Evolutionary conservation across 148 eudicot genomes (phyloP).

Genomic region (Rhododendron henanense): DNA sequence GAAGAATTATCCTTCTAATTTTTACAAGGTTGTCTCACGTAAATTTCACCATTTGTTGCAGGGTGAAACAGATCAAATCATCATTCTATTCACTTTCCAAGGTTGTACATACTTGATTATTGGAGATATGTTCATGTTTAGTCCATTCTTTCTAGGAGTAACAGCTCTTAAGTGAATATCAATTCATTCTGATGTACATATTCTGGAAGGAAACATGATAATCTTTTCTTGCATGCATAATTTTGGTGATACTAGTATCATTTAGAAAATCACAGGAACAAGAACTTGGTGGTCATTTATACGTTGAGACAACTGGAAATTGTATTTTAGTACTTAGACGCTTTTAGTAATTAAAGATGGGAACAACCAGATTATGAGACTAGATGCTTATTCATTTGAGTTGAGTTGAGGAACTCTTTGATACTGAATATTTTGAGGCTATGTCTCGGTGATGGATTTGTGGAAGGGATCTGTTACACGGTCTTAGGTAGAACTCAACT

Average conservation of each 20-base stretch:
- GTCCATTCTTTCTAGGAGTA: not conserved
- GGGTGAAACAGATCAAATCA: conserved; percentile 86
- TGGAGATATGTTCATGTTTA: not conserved
- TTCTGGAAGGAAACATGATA: not conserved
- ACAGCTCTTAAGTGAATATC: not conserved
- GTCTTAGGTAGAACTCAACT: too few relatives aligned
- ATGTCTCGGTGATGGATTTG: not conserved
- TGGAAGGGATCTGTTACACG: not conserved
- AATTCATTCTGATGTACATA: not conserved
- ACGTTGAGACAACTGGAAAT: not conserved
- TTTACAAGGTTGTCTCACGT: not conserved
- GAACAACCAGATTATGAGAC: not conserved
- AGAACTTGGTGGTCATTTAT: not conserved
- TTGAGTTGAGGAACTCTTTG: not conserved
- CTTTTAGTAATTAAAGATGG: not conserved
- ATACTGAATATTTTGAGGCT: not conserved
- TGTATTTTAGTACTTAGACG: not conserved
- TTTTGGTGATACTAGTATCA: not conserved
- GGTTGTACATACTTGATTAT: conserved; percentile 26
- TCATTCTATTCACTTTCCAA: conserved; percentile 76
- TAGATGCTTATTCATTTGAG: not conserved
- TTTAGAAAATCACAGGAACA: not conserved
- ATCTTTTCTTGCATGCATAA: not conserved
- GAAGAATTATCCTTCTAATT: not conserved
- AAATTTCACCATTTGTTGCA: conserved; percentile 30